Percentiles rank a stretch among this genome's conserved stretches.
phyloP scores from a whole-genome alignment of 345 rosid genomes.

The Eucalyptus tenuipes region DNA sequence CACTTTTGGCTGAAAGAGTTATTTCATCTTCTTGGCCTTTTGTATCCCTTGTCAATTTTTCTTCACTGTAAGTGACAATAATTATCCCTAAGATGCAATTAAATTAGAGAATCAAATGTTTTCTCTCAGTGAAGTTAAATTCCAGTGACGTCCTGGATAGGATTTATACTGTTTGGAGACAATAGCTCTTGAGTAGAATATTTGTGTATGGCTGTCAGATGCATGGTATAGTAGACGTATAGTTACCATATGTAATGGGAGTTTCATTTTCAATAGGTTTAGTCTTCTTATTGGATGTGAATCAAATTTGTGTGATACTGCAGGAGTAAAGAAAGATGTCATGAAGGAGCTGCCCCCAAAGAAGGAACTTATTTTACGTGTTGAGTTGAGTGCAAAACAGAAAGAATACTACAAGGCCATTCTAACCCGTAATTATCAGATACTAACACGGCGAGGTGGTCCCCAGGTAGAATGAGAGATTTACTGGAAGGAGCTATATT shows the following conservation, averaged over 20 bases:
- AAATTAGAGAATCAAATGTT: background rate
- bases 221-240: background rate
- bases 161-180: background rate
- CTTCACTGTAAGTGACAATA: background rate
- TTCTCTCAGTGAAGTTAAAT: background rate
- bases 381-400: conserved; percentile 86
- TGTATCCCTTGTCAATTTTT: background rate
- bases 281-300: background rate
- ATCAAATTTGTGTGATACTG: conserved; percentile 5
- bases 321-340: conserved; percentile 98
- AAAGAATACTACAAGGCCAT: conserved; percentile 98
- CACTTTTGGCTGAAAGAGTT: background rate
- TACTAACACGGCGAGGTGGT: conserved; percentile 88
- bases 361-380: conserved; percentile 95
- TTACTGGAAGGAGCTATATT: background rate
- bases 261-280: background rate
- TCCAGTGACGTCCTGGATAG: background rate
- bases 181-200: background rate
- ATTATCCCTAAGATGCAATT: background rate
- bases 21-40: background rate
- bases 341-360: conserved; percentile 99
- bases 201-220: background rate
- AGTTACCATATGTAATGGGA: background rate
- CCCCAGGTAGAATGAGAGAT: conserved; percentile 46
- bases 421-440: conserved; percentile 87